Base-by-base conservation (phyloP, 2,329 filamentous ascomycete genomes). In the Reticulascus tulasneorum region DNA sequence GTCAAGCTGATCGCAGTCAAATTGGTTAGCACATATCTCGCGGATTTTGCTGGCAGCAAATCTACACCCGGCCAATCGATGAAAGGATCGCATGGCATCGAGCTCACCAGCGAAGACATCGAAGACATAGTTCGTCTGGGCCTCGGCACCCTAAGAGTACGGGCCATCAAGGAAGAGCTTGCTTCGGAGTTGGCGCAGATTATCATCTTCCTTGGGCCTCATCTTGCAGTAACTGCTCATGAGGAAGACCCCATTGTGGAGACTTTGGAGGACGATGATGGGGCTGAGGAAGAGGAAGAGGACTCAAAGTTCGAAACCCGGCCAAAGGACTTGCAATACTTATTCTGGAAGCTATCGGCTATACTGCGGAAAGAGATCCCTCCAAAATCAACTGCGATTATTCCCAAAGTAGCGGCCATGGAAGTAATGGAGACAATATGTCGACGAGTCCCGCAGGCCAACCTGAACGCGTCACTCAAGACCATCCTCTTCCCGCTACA, bases 121-220 rank as follows among this genome's bases (percentile, higher is more conserved):
- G 60, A 65, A 60, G 77, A 65, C 55, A 73, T 71, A 59, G 77
- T 72, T 42, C 65, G 69, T 11, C 59, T 73, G 10, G 60, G 62
- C 0, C 60, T 76, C 7, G 59, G 64, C 29, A 69, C 75, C 13
- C 55, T 95, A 28, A 78, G 78, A 30, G 77, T 76, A 0, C 70
- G 75, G 0, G 73, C 79, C 17, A 63, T 91, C 7, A 80, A 82
- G 12, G 83, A 93, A 51, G 73, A 79, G 9, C 68, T 97, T n/a
- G 86, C 86, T 2, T 72, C 78, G 26, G 87, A 94, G 55, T 81
- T 81, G 10, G 79, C 86, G 5, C 84, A 88, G 47, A 88, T 95
- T 45, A 68, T 95, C 23, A 73, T 91, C 23, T 94, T 94, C 67
- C 69, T 98, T 0, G 86, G 82, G 26, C 78, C 66, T 16, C 71